Base-by-base conservation (phyloP, 2,329 filamentous ascomycete genomes). In the Exophiala aquamarina region DNA sequence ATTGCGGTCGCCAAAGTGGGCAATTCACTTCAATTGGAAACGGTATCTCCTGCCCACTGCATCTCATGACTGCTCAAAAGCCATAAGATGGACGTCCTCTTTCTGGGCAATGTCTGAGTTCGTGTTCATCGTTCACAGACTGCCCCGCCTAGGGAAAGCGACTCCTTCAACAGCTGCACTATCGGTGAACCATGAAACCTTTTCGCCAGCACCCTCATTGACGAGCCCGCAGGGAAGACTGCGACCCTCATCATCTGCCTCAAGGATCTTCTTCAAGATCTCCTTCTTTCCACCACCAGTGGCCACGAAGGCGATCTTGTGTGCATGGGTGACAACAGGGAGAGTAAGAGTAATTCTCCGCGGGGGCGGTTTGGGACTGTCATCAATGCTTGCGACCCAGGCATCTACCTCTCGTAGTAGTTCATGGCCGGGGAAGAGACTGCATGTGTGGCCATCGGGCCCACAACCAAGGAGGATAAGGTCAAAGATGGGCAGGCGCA, bases 391-490 rank as follows among this genome's bases (percentile, higher is more conserved):
- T 11, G 91, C 86, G 34, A 97, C 89, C 93, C 93, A 98, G 44
- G 92, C 89, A 61, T 84, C 85, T 28, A 81, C 81, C 73, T 97
- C 92, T 56, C 90, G 83, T 58, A 97, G 79, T 44, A 97, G 79
- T 49, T 85, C 81, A 66, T 96, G 92, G 45, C 86, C 86, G 4
- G 93, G 93, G 76, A 98, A 98, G 42, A 98, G 76, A 61, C 87
- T 93, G 83, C 93, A 97, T 26, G 93, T 97, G 74, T 98, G 93
- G 42, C 93, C 93, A 68, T 97, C 93, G 11, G 93, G 92, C 0
- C 93, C 93, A 66, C 89, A 95, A 61, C 93, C 93, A 33, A 98
- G 83, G 33, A 98, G 81, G 45, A 98, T 77, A 43, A 98, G 81
- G 67, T 98, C 93, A 68, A 97, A 98, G 63, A 95, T 87, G 59